phyloP scores from a whole-genome alignment of 2,329 filamentous ascomycete species.

The Pseudocercospora fuligena region DNA sequence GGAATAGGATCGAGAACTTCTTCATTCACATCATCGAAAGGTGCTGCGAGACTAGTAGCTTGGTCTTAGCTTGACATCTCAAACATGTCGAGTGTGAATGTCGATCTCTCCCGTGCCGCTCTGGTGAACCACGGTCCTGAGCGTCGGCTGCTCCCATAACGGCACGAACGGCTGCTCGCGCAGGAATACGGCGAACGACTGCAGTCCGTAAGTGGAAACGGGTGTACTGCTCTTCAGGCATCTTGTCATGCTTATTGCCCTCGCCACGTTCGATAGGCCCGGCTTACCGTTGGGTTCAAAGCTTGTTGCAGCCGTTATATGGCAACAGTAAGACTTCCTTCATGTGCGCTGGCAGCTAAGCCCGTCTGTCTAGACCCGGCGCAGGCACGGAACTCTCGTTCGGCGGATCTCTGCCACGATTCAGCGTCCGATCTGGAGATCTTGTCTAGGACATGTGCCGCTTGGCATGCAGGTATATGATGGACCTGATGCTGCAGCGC shows the following conservation, averaged over 20 bases:
- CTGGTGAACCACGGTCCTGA: neutral
- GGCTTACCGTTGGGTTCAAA: neutral
- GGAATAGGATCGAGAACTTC: conserved; percentile 4
- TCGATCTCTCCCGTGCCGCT: conserved; percentile 1
- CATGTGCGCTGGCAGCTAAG: neutral
- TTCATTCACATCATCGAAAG: neutral
- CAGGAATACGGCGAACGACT: neutral
- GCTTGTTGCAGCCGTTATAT: neutral
- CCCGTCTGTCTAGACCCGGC: conserved; percentile 1
- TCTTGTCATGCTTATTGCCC: neutral
- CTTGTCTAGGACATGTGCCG: neutral
- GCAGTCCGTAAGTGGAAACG: neutral
- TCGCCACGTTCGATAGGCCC: neutral
- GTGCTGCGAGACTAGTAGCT: neutral
- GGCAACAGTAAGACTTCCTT: conserved; percentile 1
- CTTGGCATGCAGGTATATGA: conserved; percentile 11
- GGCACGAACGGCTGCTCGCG: neutral
- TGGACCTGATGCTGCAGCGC: conserved; percentile 15
- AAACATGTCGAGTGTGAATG: neutral
- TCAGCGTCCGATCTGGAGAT: conserved; percentile 3
- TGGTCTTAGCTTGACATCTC: neutral
- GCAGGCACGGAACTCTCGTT: conserved; percentile 6
- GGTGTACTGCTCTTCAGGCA: neutral
- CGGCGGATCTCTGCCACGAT: neutral
- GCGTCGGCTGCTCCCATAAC: neutral